A percentile compares a stretch with the other conserved stretches of the same genome.
Conservation (phyloP, 148 eudicot genomes). For the Rheum nobile region DNA sequence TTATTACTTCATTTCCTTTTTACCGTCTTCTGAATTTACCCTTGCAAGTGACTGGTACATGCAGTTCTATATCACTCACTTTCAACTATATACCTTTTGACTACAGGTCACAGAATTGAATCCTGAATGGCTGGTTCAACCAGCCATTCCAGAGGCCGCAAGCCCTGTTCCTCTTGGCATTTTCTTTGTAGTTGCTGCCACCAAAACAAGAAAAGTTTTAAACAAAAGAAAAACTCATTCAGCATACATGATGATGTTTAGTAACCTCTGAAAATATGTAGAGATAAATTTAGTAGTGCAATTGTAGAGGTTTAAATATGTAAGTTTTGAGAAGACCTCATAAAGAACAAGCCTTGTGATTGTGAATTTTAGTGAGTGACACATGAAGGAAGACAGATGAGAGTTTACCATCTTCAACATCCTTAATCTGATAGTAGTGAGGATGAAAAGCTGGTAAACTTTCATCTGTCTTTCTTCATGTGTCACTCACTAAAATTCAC, state of each 20-base stretch:
- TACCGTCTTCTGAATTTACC: neutral
- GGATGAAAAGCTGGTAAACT: slow-evolving; percentile 67
- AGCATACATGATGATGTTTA: neutral
- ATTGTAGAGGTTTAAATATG: too few relatives aligned
- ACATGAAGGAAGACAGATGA: neutral
- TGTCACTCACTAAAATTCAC: neutral
- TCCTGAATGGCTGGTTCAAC: slow-evolving; percentile 90
- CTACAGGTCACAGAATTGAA: slow-evolving; percentile 74
- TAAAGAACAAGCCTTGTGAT: neutral
- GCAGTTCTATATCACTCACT: neutral
- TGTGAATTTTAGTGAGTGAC: neutral
- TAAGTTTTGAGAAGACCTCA: too few relatives aligned
- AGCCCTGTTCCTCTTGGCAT: slow-evolving; percentile 67
- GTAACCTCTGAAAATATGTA: neutral
- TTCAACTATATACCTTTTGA: neutral
- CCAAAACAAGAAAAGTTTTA: neutral
- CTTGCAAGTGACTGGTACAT: neutral
- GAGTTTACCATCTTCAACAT: slow-evolving; percentile 63
- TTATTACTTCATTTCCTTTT: neutral
- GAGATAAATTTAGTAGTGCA: neutral
- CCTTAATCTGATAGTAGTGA: too few relatives aligned
- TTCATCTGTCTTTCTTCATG: neutral
- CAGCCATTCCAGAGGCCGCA: too few relatives aligned
- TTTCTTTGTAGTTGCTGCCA: slow-evolving; percentile 56
- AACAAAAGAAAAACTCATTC: neutral